A percentile compares a stretch with the other conserved stretches of the same genome.
These are phyloP conservation scores for Rosa multiflora DNA, from an alignment of 306 rosid species.

Conservation along the genomic window DNA sequence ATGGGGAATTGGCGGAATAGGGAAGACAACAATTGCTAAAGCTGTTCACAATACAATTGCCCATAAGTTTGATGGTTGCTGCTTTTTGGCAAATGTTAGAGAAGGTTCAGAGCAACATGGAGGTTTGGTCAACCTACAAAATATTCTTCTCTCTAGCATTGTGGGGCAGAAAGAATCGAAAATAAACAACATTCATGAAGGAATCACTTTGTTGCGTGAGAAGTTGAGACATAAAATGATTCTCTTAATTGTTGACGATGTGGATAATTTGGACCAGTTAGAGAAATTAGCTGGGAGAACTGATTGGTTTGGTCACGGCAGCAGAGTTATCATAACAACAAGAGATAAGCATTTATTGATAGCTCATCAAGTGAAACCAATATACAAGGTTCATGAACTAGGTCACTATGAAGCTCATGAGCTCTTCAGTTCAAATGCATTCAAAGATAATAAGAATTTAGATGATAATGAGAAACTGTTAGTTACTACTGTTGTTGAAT, in stretches of 20 bases:
- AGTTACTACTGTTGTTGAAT: background rate
- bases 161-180: background rate
- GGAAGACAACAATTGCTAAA: too few species aligned
- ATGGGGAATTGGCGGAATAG: background rate
- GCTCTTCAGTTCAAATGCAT: too few species aligned
- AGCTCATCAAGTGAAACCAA: too few species aligned
- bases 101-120: background rate
- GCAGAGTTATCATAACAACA: too few species aligned
- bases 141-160: background rate
- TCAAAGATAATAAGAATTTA: too few species aligned
- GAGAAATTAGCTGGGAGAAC: background rate
- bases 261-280: background rate
- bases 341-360: too few species aligned
- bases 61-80: background rate
- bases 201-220: background rate
- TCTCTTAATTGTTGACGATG: constrained; percentile 13
- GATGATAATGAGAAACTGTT: too few species aligned
- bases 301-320: too few species aligned
- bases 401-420: too few species aligned
- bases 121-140: background rate
- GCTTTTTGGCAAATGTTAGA: background rate
- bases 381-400: too few species aligned
- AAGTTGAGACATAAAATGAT: background rate
- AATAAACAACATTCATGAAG: background rate
- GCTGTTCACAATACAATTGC: too few species aligned